Percentiles rank a stretch among this genome's conserved stretches.
phyloP scores from a whole-genome alignment of 2,329 filamentous ascomycete species.

The Trichothecium sympodiale region DNA sequence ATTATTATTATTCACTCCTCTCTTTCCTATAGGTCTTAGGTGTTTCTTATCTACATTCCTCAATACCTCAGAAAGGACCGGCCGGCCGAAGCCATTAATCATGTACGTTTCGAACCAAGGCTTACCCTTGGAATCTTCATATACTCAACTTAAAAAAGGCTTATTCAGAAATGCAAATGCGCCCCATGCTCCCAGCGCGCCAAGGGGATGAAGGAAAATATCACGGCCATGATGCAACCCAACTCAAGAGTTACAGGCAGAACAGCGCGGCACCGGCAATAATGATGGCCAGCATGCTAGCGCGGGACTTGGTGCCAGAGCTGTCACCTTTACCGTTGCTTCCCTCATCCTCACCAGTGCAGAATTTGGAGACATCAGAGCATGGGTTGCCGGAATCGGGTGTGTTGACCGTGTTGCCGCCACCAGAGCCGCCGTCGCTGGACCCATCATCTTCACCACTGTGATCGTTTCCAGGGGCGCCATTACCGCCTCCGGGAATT shows the following conservation, averaged over 20 bases:
- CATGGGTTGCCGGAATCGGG: constrained; percentile 9
- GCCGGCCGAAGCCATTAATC: constrained; percentile 1
- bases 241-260: constrained; percentile 15
- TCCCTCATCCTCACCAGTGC: constrained; percentile 23
- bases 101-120: background rate
- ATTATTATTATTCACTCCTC: too few species aligned
- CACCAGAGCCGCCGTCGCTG: constrained; percentile 12
- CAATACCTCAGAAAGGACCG: background rate
- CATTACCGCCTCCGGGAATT: constrained; percentile 18
- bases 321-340: constrained; percentile 21
- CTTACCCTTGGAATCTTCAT: background rate
- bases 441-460: constrained; percentile 10
- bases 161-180: constrained; percentile 2
- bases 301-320: constrained; percentile 18
- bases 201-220: too few species aligned
- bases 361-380: constrained; percentile 28
- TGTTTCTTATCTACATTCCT: too few species aligned
- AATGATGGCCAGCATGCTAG: constrained; percentile 25
- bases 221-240: too few species aligned
- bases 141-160: too few species aligned
- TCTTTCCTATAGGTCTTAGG: too few species aligned
- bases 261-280: constrained; percentile 23
- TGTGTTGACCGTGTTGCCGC: constrained; percentile 5
- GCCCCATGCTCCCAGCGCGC: background rate
- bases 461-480: constrained; percentile 14